Conservation (phyloP, 768 basidiomycete genomes). For the Naematelia aurantialba region DNA sequence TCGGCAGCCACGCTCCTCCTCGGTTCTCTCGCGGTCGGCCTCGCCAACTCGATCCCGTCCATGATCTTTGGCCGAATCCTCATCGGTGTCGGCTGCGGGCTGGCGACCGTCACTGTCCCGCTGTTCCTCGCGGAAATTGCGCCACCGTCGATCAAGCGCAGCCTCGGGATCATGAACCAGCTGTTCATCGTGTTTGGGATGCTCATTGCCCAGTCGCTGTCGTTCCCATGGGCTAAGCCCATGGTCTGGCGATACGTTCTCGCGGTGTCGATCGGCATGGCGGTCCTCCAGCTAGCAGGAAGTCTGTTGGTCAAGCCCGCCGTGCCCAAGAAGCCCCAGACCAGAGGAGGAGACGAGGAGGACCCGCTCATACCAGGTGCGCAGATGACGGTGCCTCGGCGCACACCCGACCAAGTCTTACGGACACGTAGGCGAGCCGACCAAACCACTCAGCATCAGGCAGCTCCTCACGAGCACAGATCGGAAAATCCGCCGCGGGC, state of each 20-base stretch:
- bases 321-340: neutral
- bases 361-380: constrained; percentile 17
- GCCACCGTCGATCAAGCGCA: constrained; percentile 62
- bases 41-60: constrained; percentile 17
- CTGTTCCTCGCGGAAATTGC: constrained; percentile 82
- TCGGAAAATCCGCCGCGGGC: constrained; percentile 16
- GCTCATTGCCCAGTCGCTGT: constrained; percentile 35
- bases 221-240: constrained; percentile 37
- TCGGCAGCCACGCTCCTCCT: constrained; percentile 26
- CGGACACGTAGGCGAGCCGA: constrained; percentile 4
- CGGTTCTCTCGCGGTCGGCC: constrained; percentile 26
- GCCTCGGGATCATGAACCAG: constrained; percentile 46
- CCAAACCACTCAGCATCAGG: constrained; percentile 22
- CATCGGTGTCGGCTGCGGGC: constrained; percentile 44
- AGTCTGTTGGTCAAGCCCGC: constrained; percentile 26
- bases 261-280: constrained; percentile 26
- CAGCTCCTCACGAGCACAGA: constrained; percentile 28
- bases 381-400: no score
- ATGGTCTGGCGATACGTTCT: constrained; percentile 39
- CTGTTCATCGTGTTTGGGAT: constrained; percentile 47
- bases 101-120: constrained; percentile 61
- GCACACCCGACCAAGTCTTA: no score
- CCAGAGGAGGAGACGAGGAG: constrained; percentile 13
- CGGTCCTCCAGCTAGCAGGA: constrained; percentile 30
- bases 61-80: constrained; percentile 38